Evolutionary conservation across 257 asterid species (phyloP).

Genomic region (Petunia secreta): DNA sequence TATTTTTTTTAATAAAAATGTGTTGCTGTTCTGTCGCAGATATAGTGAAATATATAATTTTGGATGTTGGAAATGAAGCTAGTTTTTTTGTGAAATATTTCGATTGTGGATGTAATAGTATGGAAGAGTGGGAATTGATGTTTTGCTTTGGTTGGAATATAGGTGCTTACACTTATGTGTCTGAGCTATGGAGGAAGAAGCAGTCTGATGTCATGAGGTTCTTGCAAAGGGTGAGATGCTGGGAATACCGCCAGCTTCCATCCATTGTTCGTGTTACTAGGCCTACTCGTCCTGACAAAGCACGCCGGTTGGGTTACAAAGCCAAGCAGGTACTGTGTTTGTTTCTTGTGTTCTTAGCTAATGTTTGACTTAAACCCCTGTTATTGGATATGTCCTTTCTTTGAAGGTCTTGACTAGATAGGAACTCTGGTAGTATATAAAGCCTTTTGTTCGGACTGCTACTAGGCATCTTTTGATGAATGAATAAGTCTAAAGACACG

Average conservation of each 20-base stretch:
- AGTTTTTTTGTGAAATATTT: no score
- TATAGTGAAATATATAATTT: background rate
- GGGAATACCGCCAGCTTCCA: constrained; percentile 78
- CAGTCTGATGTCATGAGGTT: constrained; percentile 74
- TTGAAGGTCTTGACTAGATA: background rate
- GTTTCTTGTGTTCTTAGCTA: background rate
- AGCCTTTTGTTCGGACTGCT: background rate
- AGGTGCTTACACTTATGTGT: background rate
- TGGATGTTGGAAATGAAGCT: background rate
- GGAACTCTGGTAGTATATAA: background rate
- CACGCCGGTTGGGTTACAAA: constrained; percentile 43
- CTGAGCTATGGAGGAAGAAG: constrained; percentile 32
- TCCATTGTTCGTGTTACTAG: constrained; percentile 66
- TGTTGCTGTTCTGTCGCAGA: background rate
- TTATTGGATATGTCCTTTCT: background rate
- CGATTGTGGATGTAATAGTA: background rate
- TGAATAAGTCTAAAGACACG: background rate
- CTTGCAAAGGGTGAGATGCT: constrained; percentile 65
- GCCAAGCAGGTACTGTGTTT: background rate
- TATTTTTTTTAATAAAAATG: no score
- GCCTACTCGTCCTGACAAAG: constrained; percentile 74
- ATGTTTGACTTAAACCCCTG: background rate
- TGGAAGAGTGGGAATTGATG: no score
- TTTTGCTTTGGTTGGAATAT: background rate
- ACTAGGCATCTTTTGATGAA: background rate